These are phyloP conservation scores for Zasmidium citrigriseum DNA, from an alignment of 2,329 filamentous ascomycete genomes.

Conservation along the genomic window DNA sequence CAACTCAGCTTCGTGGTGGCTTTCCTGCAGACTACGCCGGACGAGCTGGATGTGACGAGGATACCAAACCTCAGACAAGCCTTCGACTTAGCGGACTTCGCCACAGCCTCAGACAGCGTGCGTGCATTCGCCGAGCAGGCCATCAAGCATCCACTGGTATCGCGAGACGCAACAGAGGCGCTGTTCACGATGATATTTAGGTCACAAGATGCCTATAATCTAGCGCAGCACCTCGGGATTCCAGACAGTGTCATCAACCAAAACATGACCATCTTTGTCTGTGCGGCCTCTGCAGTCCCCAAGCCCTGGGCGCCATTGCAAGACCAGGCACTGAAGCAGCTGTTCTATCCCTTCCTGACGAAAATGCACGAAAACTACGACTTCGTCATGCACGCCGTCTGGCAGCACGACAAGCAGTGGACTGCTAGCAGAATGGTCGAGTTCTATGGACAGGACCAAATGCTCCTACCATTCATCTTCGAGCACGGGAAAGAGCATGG, in stretches of 20 bases:
- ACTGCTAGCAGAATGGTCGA: conserved; percentile 79
- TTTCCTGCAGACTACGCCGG: conserved; percentile 73
- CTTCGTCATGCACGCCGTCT: conserved; percentile 87
- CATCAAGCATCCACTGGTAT: conserved; percentile 83
- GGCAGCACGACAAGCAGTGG: conserved; percentile 88
- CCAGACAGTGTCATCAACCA: conserved; percentile 65
- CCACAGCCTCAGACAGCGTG: conserved; percentile 60
- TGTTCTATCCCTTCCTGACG: conserved; percentile 81
- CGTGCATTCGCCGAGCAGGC: conserved; percentile 65
- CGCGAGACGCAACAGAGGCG: conserved; percentile 75
- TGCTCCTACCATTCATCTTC: conserved; percentile 68
- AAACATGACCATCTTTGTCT: conserved; percentile 76
- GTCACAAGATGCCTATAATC: conserved; percentile 58
- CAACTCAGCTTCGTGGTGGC: conserved; percentile 93
- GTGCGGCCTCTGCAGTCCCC: conserved; percentile 74
- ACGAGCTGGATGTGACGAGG: conserved; percentile 78
- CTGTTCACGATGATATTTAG: conserved; percentile 64
- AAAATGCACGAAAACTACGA: conserved; percentile 77
- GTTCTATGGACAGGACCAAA: conserved; percentile 69
- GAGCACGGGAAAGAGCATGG: conserved; percentile 78
- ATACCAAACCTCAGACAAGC: conserved; percentile 80
- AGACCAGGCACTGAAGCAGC: conserved; percentile 70
- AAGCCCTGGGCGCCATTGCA: conserved; percentile 77
- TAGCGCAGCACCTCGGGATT: conserved; percentile 57
- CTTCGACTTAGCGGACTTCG: conserved; percentile 68